phyloP scores from a whole-genome alignment of 2,329 filamentous ascomycete species.

The Pseudohalonectria lignicola region DNA sequence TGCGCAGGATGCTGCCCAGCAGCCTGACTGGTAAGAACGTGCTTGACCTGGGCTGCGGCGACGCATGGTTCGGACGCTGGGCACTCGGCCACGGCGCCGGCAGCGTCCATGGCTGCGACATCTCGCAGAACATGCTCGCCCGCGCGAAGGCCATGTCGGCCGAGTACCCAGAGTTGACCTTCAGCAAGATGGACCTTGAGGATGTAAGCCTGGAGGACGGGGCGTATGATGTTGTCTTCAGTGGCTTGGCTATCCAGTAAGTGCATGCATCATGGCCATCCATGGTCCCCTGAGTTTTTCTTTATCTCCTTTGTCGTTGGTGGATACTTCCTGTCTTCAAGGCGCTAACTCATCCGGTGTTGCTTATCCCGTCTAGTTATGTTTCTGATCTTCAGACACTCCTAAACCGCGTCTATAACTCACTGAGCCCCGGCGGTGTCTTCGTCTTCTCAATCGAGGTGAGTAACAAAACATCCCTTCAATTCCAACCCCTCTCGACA shows the following conservation, averaged over 20 bases:
- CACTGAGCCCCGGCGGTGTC: slow-evolving; percentile 18
- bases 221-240: slow-evolving; percentile 25
- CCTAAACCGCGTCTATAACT: slow-evolving; percentile 16
- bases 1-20: slow-evolving; percentile 25
- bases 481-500: not conserved
- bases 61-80: slow-evolving; percentile 34
- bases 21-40: slow-evolving; percentile 17
- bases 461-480: not conserved
- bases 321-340: too few relatives aligned
- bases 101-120: slow-evolving; percentile 24
- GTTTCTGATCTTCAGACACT: slow-evolving; percentile 9
- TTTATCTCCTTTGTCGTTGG: not conserved
- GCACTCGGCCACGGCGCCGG: slow-evolving; percentile 23
- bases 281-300: not conserved
- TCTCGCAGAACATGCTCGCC: slow-evolving; percentile 20
- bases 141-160: not conserved
- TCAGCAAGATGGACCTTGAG: slow-evolving; percentile 22
- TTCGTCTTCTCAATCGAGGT: slow-evolving; percentile 32
- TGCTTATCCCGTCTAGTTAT: too few relatives aligned
- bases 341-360: too few relatives aligned
- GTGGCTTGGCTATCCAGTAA: slow-evolving; percentile 25
- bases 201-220: slow-evolving; percentile 14
- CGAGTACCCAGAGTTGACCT: slow-evolving; percentile 16
- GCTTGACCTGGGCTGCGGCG: slow-evolving; percentile 34
- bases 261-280: not conserved